These are phyloP conservation scores for Berkeleyomyces basicola DNA, from an alignment of 2,329 filamentous ascomycete genomes.

Conservation along the genomic window DNA sequence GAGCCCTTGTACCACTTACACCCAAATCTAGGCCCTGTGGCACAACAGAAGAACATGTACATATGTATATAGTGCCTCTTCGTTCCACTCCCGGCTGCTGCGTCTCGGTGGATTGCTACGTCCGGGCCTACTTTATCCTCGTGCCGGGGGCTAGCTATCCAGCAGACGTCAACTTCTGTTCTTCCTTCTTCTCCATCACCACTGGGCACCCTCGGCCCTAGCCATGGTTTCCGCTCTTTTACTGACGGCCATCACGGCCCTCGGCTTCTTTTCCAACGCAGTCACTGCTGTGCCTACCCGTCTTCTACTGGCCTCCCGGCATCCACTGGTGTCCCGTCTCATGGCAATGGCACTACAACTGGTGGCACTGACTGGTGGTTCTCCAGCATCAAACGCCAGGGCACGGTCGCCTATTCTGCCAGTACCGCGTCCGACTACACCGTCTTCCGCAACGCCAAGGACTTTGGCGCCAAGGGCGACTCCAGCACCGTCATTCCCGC, in stretches of 20 bases:
- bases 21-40: too few species aligned
- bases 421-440: slow-evolving; percentile 40
- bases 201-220: not conserved
- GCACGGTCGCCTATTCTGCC: slow-evolving; percentile 41
- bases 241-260: slow-evolving; percentile 12
- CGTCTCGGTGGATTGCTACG: too few species aligned
- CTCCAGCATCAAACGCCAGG: slow-evolving; percentile 50
- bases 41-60: too few species aligned
- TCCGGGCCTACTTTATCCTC: too few species aligned
- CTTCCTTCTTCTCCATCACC: not conserved
- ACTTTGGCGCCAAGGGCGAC: slow-evolving; percentile 60
- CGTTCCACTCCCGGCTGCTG: too few species aligned
- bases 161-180: too few species aligned
- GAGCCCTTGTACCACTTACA: too few species aligned
- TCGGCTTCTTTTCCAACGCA: slow-evolving; percentile 10
- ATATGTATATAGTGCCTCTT: too few species aligned
- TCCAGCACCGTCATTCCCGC: slow-evolving; percentile 72
- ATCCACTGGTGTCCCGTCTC: not conserved
- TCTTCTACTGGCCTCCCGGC: slow-evolving; percentile 9
- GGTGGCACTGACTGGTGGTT: slow-evolving; percentile 52
- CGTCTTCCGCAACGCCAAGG: slow-evolving; percentile 61
- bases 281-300: slow-evolving; percentile 11
- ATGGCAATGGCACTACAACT: slow-evolving; percentile 19
- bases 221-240: slow-evolving; percentile 12
- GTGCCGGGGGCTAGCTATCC: too few species aligned